A percentile compares a stretch with the other conserved stretches of the same genome.
Conservation (phyloP, 805 yeast species). For the Starmera amethionina region DNA sequence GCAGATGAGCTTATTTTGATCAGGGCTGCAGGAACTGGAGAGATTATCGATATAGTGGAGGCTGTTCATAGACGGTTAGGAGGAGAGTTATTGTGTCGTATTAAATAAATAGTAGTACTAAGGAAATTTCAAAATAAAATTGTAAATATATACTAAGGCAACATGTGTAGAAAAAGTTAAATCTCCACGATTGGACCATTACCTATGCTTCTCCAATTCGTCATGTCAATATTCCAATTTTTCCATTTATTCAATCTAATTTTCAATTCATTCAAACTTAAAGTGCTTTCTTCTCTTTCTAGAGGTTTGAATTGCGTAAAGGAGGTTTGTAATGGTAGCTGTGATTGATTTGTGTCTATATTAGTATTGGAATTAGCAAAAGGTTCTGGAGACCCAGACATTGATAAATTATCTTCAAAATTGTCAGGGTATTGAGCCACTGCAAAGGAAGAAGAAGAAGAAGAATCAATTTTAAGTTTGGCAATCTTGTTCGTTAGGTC, state of each 20-base stretch:
- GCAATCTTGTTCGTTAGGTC: slow-evolving; percentile 16
- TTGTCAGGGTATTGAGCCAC: slow-evolving; percentile 5
- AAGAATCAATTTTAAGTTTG: slow-evolving; percentile 16
- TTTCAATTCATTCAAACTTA: slow-evolving; percentile 40
- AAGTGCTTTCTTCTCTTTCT: slow-evolving; percentile 15
- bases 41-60: slow-evolving; percentile 70
- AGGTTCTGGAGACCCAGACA: slow-evolving; percentile 15
- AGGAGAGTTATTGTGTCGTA: slow-evolving; percentile 80
- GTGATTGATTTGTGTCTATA: slow-evolving; percentile 1
- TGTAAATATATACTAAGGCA: neutral
- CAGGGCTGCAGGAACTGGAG: slow-evolving; percentile 33
- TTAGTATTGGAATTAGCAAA: neutral
- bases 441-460: slow-evolving; percentile 4
- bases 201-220: slow-evolving; percentile 66
- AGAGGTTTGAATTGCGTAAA: slow-evolving; percentile 9
- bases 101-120: slow-evolving; percentile 36
- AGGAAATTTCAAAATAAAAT: no score
- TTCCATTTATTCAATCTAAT: slow-evolving; percentile 63
- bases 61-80: slow-evolving; percentile 65
- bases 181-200: slow-evolving; percentile 50
- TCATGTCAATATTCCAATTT: slow-evolving; percentile 83
- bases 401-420: slow-evolving; percentile 10
- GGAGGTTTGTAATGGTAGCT: slow-evolving; percentile 3
- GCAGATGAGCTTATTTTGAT: slow-evolving; percentile 87
- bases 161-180: slow-evolving; percentile 9